Evolutionary conservation across 768 basidiomycete species (phyloP).

Genomic region (Hemileccinum rubropunctum): DNA sequence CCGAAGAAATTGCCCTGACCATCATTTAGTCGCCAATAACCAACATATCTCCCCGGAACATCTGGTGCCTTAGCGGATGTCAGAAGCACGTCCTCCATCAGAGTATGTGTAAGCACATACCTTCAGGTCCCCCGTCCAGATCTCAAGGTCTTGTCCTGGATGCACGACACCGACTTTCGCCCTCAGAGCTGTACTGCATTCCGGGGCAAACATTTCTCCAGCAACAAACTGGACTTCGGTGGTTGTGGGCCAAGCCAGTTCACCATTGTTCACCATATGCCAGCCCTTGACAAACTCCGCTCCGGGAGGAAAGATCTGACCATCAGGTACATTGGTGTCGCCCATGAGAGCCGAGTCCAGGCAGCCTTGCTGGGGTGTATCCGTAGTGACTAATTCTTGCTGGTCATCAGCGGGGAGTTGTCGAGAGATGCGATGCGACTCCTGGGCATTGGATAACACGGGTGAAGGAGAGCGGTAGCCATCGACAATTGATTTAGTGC

Average conservation of each 20-base stretch:
- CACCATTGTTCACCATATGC: constrained; percentile 68
- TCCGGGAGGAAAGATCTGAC: constrained; percentile 76
- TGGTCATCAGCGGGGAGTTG: constrained; percentile 1
- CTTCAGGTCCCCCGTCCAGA: constrained; percentile 76
- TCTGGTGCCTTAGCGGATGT: constrained; percentile 60
- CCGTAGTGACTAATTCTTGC: background rate
- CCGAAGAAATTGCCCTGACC: constrained; percentile 58
- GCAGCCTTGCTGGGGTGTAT: background rate
- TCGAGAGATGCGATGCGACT: background rate
- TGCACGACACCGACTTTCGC: constrained; percentile 56
- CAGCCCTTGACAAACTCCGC: constrained; percentile 86
- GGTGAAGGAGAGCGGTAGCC: constrained; percentile 24
- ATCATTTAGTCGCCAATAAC: constrained; percentile 74
- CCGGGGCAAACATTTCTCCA: constrained; percentile 56
- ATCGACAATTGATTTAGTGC: constrained; percentile 30
- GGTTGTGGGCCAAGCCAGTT: constrained; percentile 59
- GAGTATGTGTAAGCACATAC: constrained; percentile 31
- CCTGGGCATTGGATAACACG: constrained; percentile 1
- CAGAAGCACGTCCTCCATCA: background rate
- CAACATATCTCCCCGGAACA: constrained; percentile 63
- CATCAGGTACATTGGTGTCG: constrained; percentile 72
- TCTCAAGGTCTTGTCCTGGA: constrained; percentile 56
- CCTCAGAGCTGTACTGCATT: constrained; percentile 23
- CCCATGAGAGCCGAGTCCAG: constrained; percentile 57
- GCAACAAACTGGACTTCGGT: constrained; percentile 72